These are phyloP conservation scores for Endoconidiophora polonica DNA, from an alignment of 2,329 filamentous ascomycete genomes.

Conservation along the genomic window DNA sequence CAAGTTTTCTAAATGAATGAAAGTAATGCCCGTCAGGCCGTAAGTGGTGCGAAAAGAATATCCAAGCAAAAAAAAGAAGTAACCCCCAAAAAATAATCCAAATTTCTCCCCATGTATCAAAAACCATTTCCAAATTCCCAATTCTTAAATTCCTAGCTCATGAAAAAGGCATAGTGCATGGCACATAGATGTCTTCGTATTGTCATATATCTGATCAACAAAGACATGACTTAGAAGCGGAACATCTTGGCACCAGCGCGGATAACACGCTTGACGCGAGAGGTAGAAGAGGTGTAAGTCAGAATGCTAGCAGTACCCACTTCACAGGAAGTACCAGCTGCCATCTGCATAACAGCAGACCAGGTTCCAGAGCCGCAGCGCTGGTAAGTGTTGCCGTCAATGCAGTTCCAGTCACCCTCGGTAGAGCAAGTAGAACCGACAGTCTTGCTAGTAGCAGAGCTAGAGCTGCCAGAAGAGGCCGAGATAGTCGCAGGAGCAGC, in stretches of 20 bases:
- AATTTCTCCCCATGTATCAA: not conserved
- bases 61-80: not conserved
- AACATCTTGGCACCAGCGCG: constrained; percentile 15
- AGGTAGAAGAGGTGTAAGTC: constrained; percentile 5
- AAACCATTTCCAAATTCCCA: not conserved
- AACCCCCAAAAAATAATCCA: not conserved
- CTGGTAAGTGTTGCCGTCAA: constrained; percentile 33
- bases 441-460: constrained; percentile 16
- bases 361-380: constrained; percentile 36
- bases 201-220: not conserved
- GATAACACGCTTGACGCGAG: constrained; percentile 12
- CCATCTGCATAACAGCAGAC: constrained; percentile 27
- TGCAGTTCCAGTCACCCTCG: constrained; percentile 38
- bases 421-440: constrained; percentile 28
- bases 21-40: not conserved
- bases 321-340: constrained; percentile 30
- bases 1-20: not conserved
- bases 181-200: not conserved
- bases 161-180: too few relatives aligned
- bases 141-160: not conserved
- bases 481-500: constrained; percentile 14
- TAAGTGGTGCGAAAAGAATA: not conserved
- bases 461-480: constrained; percentile 11
- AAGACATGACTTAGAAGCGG: constrained; percentile 6
- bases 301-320: constrained; percentile 22